These are phyloP conservation scores for Trichoderma sp. DNA, from an alignment of 2,329 filamentous ascomycete genomes.

Conservation along the genomic window DNA sequence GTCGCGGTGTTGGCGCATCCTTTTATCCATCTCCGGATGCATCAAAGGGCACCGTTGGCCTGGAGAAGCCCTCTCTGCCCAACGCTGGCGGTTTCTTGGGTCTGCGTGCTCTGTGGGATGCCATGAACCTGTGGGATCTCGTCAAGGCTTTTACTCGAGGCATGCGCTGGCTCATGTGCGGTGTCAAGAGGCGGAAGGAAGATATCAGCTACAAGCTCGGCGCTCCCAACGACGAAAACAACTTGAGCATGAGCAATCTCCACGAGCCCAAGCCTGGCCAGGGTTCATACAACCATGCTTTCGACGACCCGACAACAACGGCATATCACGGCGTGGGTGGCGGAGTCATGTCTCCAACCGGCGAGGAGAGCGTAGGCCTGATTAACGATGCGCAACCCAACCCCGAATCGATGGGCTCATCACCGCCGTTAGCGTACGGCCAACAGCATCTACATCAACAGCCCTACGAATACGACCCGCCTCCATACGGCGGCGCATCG, in stretches of 20 bases:
- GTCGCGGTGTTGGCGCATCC: conserved; percentile 46
- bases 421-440: conserved; percentile 21
- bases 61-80: conserved; percentile 49
- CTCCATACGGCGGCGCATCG: conserved; percentile 5
- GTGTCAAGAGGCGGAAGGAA: conserved; percentile 62
- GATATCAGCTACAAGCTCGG: conserved; percentile 54
- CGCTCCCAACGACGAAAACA: conserved; percentile 39
- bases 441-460: conserved; percentile 4
- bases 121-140: conserved; percentile 82
- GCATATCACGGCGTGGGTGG: conserved; percentile 29
- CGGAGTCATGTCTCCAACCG: conserved; percentile 29
- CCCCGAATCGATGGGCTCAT: conserved; percentile 30
- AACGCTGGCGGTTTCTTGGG: conserved; percentile 70
- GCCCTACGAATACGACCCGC: conserved; percentile 16
- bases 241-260: conserved; percentile 46
- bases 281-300: conserved; percentile 12
- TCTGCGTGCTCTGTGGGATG: conserved; percentile 67
- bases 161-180: conserved; percentile 79
- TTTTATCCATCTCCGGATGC: conserved; percentile 53
- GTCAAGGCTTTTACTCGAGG: conserved; percentile 78
- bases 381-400: conserved; percentile 46
- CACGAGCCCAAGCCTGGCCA: conserved; percentile 36
- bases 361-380: conserved; percentile 50
- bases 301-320: conserved; percentile 29
- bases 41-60: conserved; percentile 45